Evolutionary conservation across 2,329 filamentous ascomycete genomes (phyloP), one percentile per base, ranked within the genome.

Genomic region (Aspergillus sp.): DNA sequence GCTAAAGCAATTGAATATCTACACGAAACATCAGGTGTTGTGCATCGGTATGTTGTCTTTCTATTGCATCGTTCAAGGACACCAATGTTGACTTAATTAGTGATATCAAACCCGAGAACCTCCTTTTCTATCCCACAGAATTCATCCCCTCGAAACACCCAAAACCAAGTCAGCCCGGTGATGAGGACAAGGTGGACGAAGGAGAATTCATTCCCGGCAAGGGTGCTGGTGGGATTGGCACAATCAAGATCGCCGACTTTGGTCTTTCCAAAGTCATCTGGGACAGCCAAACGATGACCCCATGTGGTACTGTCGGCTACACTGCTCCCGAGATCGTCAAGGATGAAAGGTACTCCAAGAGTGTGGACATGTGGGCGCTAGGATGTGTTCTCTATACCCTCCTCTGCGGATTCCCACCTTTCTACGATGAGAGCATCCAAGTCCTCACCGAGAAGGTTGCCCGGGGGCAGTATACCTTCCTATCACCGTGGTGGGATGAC

Each of bases 401-500:
- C 1, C 88, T 99, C 15, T 99, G 95, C 68, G 95, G 95, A 14
- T 99, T 99, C 79, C 95, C 95, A 9, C 95, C 95, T 3, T 99
- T 99, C 77, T 96, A 99, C 75, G 95, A 99, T 67, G 95, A 99
- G 78, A 96, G 91, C 70, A 98, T 99, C 65, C 92, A 96, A 70
- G 89, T 96, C 0, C 84, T 99, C 60, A 98, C 95, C 1, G 93
- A 99, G 73, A 99, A 99, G 81, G 95, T 99, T 17, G 95, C 95
- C 31, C 89, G 90, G 69, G 95, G 95, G 49, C 92, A 98, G 77
- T 99, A 95, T 74, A 98, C 95, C 0, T 99, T 99, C 80, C 79
- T 99, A 44, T 98, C 93, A 3, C 95, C 95, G 0, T 99, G 95
- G 95, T 99, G 95, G 95, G 95, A 99, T 66, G 93, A 97, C 58